Evolutionary conservation across 2,329 filamentous ascomycete species (phyloP), one percentile per base, ranked within the genome.

Genomic region (Fragosphaeria purpurea): DNA sequence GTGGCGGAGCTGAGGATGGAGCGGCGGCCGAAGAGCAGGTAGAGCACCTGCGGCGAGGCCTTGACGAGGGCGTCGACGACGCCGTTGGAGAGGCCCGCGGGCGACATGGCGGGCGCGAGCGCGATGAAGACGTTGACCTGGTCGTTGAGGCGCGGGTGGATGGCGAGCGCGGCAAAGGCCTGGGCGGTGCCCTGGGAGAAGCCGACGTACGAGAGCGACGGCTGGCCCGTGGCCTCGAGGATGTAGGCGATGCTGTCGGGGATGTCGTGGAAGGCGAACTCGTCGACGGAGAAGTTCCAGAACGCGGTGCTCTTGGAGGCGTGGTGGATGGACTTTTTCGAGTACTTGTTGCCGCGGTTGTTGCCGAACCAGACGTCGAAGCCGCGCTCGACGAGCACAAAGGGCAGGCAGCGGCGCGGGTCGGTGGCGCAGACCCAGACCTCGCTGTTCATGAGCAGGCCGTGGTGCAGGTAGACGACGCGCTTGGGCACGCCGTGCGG

Each of bases 311-410:
- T 84, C 1, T 80, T 84, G 0, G 93, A 90, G 0, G 88, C 84
- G 55, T 75, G 73, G 53, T 83, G 77, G 47, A 90, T 80, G 3
- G 83, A 90, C 69, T 98, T 98, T 67, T 97, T 98, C 44, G 89
- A 95, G 70, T 98, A 98, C 65, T 98, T 98, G 76, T 98, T 98
- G 46, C 93, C 93, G 38, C 93, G 83, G 62, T 98, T 98, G 67
- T 98, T 98, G 47, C 93, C 93, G 55, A 98, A 75, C 88, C 93
- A 98, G 57, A 97, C 91, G 71, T 98, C 93, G 60, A 94, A 98
- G 3, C 93, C 93, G 61, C 80, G 79, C 61, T 96, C 88, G 0
- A 95, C 88, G 42, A 98, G 73, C 58, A 86, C 79, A 63, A 98
- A 97, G 0, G 93, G 88, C 40, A 98, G 72, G 58, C 86, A 91